Base-by-base conservation (phyloP, 1,139 yeast species). In the Kodamaea ohmeri region DNA sequence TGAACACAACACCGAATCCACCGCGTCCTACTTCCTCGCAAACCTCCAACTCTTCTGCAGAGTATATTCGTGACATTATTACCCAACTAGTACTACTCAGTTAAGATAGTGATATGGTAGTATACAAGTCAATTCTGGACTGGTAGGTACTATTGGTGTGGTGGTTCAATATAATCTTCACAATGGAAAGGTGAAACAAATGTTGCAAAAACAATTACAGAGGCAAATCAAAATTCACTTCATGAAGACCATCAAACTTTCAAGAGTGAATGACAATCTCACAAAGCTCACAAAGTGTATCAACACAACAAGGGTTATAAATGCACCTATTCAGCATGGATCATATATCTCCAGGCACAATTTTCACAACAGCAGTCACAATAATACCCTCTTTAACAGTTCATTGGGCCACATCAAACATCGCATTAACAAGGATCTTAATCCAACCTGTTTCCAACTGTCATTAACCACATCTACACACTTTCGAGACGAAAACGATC, bases 21-120 rank as follows among this genome's bases (percentile, higher is more conserved):
- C 96, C 96, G 40, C 86, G 67, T 2, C 96, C 96, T 1, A 88
- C 80, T 56, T 86, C 90, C 47, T 83, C 90, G 46, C 73, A 74
- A 4, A 88, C 73, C 35, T 78, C 73, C 18, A 71, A 51, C 46
- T 71, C 73, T 14, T 66, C 73, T 8, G 71, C 62, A 11, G 65
- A 56, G 34, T 47, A 35, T 28, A 35, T 35, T 35, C 37, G 37
- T 15, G 36, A 35, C 29, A 34, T 34, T 6, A 19, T 19, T 5
- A 25, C 11, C 12, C 6, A 9, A 25, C 27, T n/a, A n/a, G n/a
- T n/a, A n/a, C n/a, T n/a, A n/a, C n/a, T n/a, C n/a, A n/a, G n/a
- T n/a, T n/a, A n/a, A n/a, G n/a, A n/a, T 20, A 20, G 22, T 20
- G 22, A 20, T 20, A 20, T 9, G 8, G 8, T 20, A 20, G 8